Conservation (phyloP, 768 basidiomycete genomes). For the Daedalea quercina region DNA sequence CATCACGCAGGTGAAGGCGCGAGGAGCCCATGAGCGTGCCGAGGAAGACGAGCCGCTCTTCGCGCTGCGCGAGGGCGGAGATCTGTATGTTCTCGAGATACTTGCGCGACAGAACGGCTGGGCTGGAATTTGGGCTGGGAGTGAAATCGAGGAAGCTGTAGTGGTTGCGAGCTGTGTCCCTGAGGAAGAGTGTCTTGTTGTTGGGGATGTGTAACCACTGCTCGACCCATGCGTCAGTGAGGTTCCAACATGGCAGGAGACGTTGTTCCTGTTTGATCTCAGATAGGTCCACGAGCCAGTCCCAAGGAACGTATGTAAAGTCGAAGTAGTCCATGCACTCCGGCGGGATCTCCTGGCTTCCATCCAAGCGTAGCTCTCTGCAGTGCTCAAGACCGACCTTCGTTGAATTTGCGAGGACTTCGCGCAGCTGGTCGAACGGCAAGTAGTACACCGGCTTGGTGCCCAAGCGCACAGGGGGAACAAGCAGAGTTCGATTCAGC, state of each 20-base stretch:
- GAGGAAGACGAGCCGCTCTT: slow-evolving; percentile 53
- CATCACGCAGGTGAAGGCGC: slow-evolving; percentile 46
- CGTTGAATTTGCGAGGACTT: slow-evolving; percentile 25
- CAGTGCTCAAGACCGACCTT: slow-evolving; percentile 53
- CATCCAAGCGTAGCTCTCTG: slow-evolving; percentile 26
- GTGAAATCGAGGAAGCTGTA: slow-evolving; percentile 50
- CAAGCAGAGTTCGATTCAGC: slow-evolving; percentile 70
- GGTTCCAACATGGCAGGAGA: slow-evolving; percentile 44
- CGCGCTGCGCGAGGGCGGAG: slow-evolving; percentile 30
- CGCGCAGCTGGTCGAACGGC: slow-evolving; percentile 16
- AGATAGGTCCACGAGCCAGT: slow-evolving; percentile 56
- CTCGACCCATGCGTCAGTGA: slow-evolving; percentile 42
- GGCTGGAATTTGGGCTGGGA: slow-evolving; percentile 8
- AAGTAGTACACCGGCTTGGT: slow-evolving; percentile 39
- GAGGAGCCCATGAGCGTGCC: slow-evolving; percentile 77
- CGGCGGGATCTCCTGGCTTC: slow-evolving; percentile 30
- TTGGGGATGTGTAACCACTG: slow-evolving; percentile 29
- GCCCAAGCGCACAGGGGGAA: slow-evolving; percentile 72
- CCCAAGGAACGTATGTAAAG: slow-evolving; percentile 64
- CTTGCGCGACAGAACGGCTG: slow-evolving; percentile 24
- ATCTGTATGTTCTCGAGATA: slow-evolving; percentile 39
- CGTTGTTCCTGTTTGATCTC: slow-evolving; percentile 30
- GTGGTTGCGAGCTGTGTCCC: slow-evolving; percentile 53
- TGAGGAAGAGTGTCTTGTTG: slow-evolving; percentile 39
- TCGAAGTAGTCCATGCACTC: slow-evolving; percentile 57